phyloP scores from a whole-genome alignment of 164 flowering plant species.

The Hamamelis virginiana region DNA sequence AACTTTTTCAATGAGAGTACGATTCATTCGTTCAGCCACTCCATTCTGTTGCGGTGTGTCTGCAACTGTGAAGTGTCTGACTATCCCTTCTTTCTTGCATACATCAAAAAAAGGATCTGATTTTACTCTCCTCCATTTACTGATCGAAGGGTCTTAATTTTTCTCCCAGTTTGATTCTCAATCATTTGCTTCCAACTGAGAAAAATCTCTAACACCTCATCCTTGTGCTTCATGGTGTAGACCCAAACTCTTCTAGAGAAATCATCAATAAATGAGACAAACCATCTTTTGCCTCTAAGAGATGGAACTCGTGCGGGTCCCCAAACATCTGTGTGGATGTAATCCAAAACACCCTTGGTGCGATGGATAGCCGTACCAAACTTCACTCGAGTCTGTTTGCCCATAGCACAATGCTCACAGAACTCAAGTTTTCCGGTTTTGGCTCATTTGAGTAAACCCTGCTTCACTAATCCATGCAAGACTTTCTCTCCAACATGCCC shows the following conservation, averaged over 20 bases:
- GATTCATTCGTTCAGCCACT: constrained; percentile 11
- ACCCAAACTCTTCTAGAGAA: constrained; percentile 3
- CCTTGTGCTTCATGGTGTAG: constrained; percentile 9
- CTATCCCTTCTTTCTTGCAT: constrained; percentile 10
- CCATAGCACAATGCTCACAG: constrained; percentile 6
- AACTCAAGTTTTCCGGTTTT: background rate
- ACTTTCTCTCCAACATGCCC: background rate
- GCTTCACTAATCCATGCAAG: background rate
- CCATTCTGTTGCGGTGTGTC: constrained; percentile 17
- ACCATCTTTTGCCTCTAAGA: constrained; percentile 8
- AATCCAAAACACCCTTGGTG: background rate
- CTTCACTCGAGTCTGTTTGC: constrained; percentile 2
- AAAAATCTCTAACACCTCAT: constrained; percentile 7
- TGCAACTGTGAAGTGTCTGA: constrained; percentile 16
- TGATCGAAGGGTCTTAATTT: constrained; percentile 8
- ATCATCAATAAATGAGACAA: constrained; percentile 14
- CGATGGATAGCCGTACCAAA: background rate
- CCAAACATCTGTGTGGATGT: constrained; percentile 9
- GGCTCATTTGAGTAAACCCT: background rate
- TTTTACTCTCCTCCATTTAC: constrained; percentile 18
- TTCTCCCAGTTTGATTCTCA: constrained; percentile 15
- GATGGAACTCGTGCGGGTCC: constrained; percentile 3
- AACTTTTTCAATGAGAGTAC: constrained; percentile 17
- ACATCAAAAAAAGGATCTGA: constrained; percentile 1
- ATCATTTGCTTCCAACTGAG: constrained; percentile 11